These are phyloP conservation scores for Adansonia rubrostipa DNA, from an alignment of 441 rosid genomes.

Conservation along the genomic window DNA sequence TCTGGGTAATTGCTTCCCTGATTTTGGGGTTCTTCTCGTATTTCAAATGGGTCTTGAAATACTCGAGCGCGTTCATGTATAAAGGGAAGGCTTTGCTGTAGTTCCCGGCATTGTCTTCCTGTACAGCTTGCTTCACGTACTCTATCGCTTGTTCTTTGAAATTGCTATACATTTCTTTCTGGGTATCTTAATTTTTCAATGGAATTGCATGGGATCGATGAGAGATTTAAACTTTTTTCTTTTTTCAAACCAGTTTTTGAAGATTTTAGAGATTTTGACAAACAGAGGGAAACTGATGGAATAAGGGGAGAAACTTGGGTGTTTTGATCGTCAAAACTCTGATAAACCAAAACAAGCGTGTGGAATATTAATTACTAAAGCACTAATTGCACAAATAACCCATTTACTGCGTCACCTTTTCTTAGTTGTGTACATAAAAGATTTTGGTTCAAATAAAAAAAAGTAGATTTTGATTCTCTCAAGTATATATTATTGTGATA, in stretches of 20 bases:
- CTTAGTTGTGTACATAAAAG: no score
- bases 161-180: conserved; percentile 77
- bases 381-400: no score
- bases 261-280: conserved; percentile 10
- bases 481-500: no score
- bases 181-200: conserved; percentile 13
- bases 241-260: not conserved
- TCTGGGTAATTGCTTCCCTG: conserved; percentile 85
- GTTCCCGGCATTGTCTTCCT: conserved; percentile 90
- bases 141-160: conserved; percentile 98
- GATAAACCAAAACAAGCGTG: not conserved
- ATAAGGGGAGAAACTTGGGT: not conserved
- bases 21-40: conserved; percentile 98
- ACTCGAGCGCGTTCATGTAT: conserved; percentile 96
- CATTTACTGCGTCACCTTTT: no score
- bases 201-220: conserved; percentile 23
- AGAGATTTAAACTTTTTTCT: not conserved
- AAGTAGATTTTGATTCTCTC: no score
- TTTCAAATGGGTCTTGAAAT: conserved; percentile 96
- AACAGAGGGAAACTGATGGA: no score
- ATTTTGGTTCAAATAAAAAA: no score
- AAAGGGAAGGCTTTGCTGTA: conserved; percentile 91
- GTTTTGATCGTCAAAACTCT: not conserved
- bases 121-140: conserved; percentile 95
- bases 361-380: not conserved